phyloP scores from a whole-genome alignment of 2,329 filamentous ascomycete genomes.

The Ascochyta fabae region DNA sequence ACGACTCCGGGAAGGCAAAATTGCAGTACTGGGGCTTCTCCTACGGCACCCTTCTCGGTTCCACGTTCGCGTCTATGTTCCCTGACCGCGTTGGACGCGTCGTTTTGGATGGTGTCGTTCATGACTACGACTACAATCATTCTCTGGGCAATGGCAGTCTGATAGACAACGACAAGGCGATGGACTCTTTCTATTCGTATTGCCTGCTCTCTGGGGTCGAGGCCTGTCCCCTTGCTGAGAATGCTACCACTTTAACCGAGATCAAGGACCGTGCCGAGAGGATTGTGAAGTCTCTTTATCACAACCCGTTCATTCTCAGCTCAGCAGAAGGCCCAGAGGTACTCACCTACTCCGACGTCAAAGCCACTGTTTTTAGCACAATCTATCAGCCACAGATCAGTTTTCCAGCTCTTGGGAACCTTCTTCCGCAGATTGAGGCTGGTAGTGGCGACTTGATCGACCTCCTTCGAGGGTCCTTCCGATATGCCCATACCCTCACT shows the following conservation, averaged over 20 bases:
- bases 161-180: slow-evolving; percentile 52
- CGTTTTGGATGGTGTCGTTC: slow-evolving; percentile 56
- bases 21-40: slow-evolving; percentile 57
- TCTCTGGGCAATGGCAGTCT: slow-evolving; percentile 51
- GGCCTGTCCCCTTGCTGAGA: slow-evolving; percentile 49
- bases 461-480: slow-evolving; percentile 21
- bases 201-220: slow-evolving; percentile 52
- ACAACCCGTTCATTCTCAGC: slow-evolving; percentile 50
- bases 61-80: slow-evolving; percentile 49
- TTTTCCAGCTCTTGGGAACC: slow-evolving; percentile 45
- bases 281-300: slow-evolving; percentile 48
- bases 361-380: slow-evolving; percentile 43
- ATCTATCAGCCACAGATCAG: slow-evolving; percentile 45
- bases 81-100: slow-evolving; percentile 45
- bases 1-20: slow-evolving; percentile 25
- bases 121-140: slow-evolving; percentile 44
- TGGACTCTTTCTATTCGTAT: slow-evolving; percentile 53
- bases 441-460: slow-evolving; percentile 29
- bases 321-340: slow-evolving; percentile 39
- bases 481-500: slow-evolving; percentile 31
- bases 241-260: slow-evolving; percentile 38
- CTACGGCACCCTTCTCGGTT: slow-evolving; percentile 55
- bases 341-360: slow-evolving; percentile 52
- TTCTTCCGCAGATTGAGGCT: slow-evolving; percentile 46
- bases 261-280: slow-evolving; percentile 44